Evolutionary conservation across 2,329 filamentous ascomycete species (phyloP), one percentile per base, ranked within the genome.

Genomic region (Ophiostoma tasmaniense): DNA sequence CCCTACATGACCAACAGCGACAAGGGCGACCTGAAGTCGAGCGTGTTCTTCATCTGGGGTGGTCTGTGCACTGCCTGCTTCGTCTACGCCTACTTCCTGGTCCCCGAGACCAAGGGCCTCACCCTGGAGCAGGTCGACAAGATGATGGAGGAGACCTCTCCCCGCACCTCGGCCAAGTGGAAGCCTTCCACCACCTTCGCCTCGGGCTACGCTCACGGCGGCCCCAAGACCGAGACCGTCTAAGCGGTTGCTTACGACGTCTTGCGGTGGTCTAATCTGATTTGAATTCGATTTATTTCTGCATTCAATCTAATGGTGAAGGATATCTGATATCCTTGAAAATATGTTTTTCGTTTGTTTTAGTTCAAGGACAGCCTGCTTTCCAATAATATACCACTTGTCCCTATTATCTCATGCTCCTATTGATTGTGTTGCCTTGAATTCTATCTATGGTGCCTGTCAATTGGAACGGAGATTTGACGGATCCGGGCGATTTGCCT

Each of bases 111-210:
- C 77, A 90, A 91, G 85, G 90, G 90, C 69, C 84, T 92, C 64
- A 89, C 89, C 67, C 87, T 92, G 61, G 90, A 92, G 81, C 89
- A 92, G 81, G 89, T 92, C 75, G 90, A 92, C 82, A 88, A 87
- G 83, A 94, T 96, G 91, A 87, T 95, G 84, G 91, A 93, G 82
- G 91, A 96, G 86, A 88, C 86, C 52, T 92, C 86, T 25, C 90
- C 92, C 50, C 87, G 90, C 73, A 92, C 85, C 22, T 93, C 90
- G 2, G 81, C 86, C 80, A 89, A 87, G 81, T 95, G 92, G 91
- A 86, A 84, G 79, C 90, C 90, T 61, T 84, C 84, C 75, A 81
- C 81, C 74, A 93, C 90, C 73, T 93, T 90, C 73, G 88, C 89
- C 67, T 77, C 78, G 66, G 65, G 66, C 42, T 67, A 64, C 62